A percentile compares a stretch with the other conserved stretches of the same genome.
Evolutionary conservation across 495 filamentous ascomycete species (phyloP).

Genomic region (Evansstolkia leycettana): DNA sequence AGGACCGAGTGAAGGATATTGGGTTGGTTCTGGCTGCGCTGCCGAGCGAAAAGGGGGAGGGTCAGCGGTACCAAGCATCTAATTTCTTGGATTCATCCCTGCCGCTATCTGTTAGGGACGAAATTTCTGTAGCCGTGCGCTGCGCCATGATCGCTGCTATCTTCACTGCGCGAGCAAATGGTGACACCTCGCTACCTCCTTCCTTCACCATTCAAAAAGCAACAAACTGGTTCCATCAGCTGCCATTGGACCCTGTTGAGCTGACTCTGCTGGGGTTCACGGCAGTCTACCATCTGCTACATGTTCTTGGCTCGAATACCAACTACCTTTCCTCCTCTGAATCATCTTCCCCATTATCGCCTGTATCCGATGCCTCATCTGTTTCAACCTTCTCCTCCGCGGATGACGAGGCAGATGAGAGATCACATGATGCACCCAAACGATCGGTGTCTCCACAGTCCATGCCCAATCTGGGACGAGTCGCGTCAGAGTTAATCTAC

Average conservation of each 20-base stretch:
- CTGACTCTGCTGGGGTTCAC: slow-evolving; percentile 68
- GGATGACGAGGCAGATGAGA: slow-evolving; percentile 24
- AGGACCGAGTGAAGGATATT: slow-evolving; percentile 33
- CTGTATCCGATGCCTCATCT: slow-evolving; percentile 7
- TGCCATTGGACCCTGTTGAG: slow-evolving; percentile 33
- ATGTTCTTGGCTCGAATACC: slow-evolving; percentile 39
- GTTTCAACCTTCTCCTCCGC: slow-evolving; percentile 9
- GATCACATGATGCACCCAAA: slow-evolving; percentile 7
- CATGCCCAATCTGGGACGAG: slow-evolving; percentile 28
- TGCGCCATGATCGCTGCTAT: slow-evolving; percentile 74
- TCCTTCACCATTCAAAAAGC: slow-evolving; percentile 32
- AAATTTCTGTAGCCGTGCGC: slow-evolving; percentile 59
- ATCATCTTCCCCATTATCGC: slow-evolving; percentile 18
- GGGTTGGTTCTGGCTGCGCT: slow-evolving; percentile 36
- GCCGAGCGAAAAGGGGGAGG: slow-evolving; percentile 28
- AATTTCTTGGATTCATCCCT: slow-evolving; percentile 37
- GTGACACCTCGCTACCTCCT: slow-evolving; percentile 21
- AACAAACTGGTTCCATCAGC: slow-evolving; percentile 30
- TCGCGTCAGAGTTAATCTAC: slow-evolving; percentile 32
- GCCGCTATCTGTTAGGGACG: slow-evolving; percentile 40
- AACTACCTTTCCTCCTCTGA: slow-evolving; percentile 32
- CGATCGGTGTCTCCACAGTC: slow-evolving; percentile 11
- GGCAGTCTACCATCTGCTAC: slow-evolving; percentile 60
- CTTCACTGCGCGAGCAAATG: slow-evolving; percentile 28
- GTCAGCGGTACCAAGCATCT: slow-evolving; percentile 14